Evolutionary conservation across 306 rosid species (phyloP).

Genomic region (Rubus parviflorus): DNA sequence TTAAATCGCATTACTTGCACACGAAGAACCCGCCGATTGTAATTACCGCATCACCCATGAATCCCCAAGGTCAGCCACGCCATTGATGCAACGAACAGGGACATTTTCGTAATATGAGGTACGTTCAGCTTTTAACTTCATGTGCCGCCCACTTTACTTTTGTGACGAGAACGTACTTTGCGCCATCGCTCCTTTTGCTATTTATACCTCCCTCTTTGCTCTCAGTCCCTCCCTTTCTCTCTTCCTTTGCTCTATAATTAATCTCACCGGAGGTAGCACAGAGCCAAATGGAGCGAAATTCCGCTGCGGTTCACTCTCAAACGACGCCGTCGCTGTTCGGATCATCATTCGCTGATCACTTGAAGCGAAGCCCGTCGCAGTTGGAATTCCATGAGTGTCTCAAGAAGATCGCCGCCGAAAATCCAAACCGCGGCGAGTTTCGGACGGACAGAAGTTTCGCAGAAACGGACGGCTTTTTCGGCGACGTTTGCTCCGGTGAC

Average conservation of each 20-base stretch:
- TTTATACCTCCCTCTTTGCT: conserved; percentile 32
- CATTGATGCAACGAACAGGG: background rate
- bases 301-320: conserved; percentile 14
- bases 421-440: conserved; percentile 11
- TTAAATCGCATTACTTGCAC: conserved; percentile 15
- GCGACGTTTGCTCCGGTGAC: conserved; percentile 30
- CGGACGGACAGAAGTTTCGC: conserved; percentile 22
- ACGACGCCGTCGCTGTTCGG: conserved; percentile 14
- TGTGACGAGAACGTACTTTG: conserved; percentile 6
- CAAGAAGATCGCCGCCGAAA: background rate
- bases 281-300: conserved; percentile 38
- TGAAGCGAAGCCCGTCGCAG: conserved; percentile 51
- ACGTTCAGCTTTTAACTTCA: conserved; percentile 37
- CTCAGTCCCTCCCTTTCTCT: conserved; percentile 12
- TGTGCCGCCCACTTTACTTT: conserved; percentile 54
- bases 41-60: conserved; percentile 1
- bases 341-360: conserved; percentile 10
- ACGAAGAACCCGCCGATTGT: conserved; percentile 11
- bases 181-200: conserved; percentile 11
- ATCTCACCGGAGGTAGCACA: conserved; percentile 21
- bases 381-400: conserved; percentile 39
- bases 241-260: conserved; percentile 30
- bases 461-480: conserved; percentile 30
- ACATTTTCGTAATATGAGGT: conserved; percentile 25
- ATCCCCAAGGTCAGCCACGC: background rate